phyloP scores from a whole-genome alignment of 495 filamentous ascomycete species.

The Hypoxylon rickii region DNA sequence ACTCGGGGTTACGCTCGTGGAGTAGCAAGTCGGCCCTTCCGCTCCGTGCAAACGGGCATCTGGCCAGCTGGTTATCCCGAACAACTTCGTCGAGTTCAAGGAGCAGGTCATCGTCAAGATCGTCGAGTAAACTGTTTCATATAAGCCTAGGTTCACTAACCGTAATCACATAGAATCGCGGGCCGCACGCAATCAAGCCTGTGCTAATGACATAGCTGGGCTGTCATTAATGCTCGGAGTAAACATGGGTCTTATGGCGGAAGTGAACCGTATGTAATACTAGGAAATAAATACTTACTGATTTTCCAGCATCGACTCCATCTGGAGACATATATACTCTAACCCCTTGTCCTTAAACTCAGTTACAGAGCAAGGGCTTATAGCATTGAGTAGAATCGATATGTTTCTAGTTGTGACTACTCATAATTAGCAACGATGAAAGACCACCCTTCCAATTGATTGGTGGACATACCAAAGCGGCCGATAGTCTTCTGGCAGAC shows the following conservation, averaged over 20 bases:
- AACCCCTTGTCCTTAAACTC: conserved; percentile 87
- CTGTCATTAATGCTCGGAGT: too few species aligned
- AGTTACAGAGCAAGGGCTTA: conserved; percentile 77
- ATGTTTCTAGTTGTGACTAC: conserved; percentile 82
- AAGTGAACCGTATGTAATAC: too few species aligned
- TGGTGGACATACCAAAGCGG: conserved; percentile 60
- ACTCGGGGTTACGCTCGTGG: conserved; percentile 68
- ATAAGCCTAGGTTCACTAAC: too few species aligned
- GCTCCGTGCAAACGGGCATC: conserved; percentile 73
- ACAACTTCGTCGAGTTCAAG: conserved; percentile 77
- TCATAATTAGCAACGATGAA: conserved; percentile 31
- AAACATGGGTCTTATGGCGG: too few species aligned
- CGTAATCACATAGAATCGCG: too few species aligned
- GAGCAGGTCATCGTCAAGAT: conserved; percentile 84
- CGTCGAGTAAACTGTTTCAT: conserved; percentile 62
- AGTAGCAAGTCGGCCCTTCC: conserved; percentile 71
- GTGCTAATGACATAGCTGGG: too few species aligned
- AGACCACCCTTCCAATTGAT: not conserved
- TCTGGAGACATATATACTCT: conserved; percentile 88
- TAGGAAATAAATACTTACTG: too few species aligned
- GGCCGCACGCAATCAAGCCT: too few species aligned
- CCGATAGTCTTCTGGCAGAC: conserved; percentile 88
- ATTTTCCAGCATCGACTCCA: conserved; percentile 89
- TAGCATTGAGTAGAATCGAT: conserved; percentile 77
- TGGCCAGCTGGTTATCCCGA: conserved; percentile 77